phyloP scores from a whole-genome alignment of 2,329 filamentous ascomycete genomes.

The Alternaria triticina region DNA sequence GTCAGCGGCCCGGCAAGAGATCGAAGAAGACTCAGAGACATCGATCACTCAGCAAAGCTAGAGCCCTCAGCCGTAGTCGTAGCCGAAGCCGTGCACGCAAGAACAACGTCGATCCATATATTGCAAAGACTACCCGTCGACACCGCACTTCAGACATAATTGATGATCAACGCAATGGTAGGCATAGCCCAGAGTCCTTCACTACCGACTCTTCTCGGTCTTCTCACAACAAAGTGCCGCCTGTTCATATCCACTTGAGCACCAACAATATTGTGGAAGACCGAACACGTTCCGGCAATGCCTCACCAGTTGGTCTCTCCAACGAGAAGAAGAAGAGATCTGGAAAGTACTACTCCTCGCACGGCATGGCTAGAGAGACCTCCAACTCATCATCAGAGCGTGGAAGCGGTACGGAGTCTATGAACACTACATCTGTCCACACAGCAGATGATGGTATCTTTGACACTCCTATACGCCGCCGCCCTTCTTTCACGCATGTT shows the following conservation, averaged over 20 bases:
- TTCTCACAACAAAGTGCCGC: conserved; percentile 15
- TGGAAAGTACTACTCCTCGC: conserved; percentile 11
- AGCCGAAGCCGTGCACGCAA: conserved; percentile 10
- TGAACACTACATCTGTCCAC: conserved; percentile 24
- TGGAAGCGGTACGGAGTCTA: conserved; percentile 31
- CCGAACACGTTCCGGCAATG: conserved; percentile 14
- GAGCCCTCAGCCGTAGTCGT: conserved; percentile 14
- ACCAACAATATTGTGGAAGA: conserved; percentile 14
- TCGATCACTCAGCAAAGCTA: conserved; percentile 16
- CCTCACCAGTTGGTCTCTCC: conserved; percentile 13
- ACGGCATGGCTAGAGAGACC: conserved; percentile 23
- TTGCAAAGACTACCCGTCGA: conserved; percentile 16
- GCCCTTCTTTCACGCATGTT: conserved; percentile 1
- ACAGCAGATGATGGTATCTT: conserved; percentile 31
- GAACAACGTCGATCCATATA: conserved; percentile 8
- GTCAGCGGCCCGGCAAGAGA: conserved; percentile 15
- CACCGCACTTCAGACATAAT: conserved; percentile 17
- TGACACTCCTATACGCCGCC: conserved; percentile 14
- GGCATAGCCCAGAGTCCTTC: conserved; percentile 21
- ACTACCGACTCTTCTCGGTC: conserved; percentile 25
- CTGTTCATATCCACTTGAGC: conserved; percentile 31
- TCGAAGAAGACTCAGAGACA: conserved; percentile 16
- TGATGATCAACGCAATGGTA: conserved; percentile 24
- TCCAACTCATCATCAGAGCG: conserved; percentile 20
- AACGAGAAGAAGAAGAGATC: conserved; percentile 15